phyloP scores from a whole-genome alignment of 768 basidiomycete genomes.

The Russula ochroleuca region DNA sequence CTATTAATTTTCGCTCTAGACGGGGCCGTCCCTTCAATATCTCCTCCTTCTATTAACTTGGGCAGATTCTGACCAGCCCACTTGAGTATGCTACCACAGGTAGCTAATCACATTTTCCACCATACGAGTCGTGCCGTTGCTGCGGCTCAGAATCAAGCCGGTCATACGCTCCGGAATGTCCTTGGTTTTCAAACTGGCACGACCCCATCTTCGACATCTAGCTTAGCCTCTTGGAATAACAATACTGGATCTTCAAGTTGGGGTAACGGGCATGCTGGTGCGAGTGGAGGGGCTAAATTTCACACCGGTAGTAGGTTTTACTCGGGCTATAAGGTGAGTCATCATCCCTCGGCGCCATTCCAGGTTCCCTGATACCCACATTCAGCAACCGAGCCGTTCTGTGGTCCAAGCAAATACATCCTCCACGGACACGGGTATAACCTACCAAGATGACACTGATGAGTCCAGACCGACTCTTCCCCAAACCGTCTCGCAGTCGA shows the following conservation, averaged over 20 bases:
- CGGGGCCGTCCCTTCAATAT: constrained; percentile 1
- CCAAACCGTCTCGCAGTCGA: constrained; percentile 30
- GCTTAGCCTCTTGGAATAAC: constrained; percentile 41
- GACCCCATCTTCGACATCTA: constrained; percentile 38
- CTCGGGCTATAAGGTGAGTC: constrained; percentile 58
- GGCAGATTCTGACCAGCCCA: constrained; percentile 10
- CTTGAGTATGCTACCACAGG: constrained; percentile 69
- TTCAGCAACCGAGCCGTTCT: constrained; percentile 62
- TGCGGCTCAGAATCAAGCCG: constrained; percentile 66
- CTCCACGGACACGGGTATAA: constrained; percentile 46
- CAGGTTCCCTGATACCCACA: neutral
- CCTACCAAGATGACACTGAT: constrained; percentile 55
- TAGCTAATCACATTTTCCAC: constrained; percentile 72
- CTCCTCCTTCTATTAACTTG: neutral
- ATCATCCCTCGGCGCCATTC: neutral
- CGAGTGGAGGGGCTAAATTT: constrained; percentile 64
- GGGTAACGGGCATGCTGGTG: constrained; percentile 54
- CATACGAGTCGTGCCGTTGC: constrained; percentile 73
- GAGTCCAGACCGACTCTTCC: constrained; percentile 38
- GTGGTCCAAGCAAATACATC: constrained; percentile 68
- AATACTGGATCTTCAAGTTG: constrained; percentile 49
- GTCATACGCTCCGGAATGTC: constrained; percentile 69
- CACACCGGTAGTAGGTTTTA: constrained; percentile 70
- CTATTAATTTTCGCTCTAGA: neutral
- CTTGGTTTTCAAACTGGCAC: constrained; percentile 60